A percentile compares a stretch with the other conserved stretches of the same genome.
Evolutionary conservation across 129 eudicot genomes (phyloP).

Genomic region (Chrysanthemum lavandulifolium): DNA sequence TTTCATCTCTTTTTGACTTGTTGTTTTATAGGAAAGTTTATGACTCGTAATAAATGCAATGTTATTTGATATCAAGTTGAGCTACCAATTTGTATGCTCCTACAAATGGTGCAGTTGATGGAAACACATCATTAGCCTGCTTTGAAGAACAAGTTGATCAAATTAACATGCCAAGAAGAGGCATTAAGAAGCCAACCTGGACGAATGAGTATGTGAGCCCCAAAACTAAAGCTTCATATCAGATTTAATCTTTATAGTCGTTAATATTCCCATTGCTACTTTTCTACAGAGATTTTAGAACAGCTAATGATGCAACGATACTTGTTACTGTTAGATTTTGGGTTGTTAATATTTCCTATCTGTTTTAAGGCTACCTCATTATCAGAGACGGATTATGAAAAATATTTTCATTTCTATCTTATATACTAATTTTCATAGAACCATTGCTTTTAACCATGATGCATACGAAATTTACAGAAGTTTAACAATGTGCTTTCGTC

Average conservation of each 20-base stretch:
- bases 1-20: constrained; percentile 10
- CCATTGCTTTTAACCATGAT: no score
- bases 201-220: not conserved
- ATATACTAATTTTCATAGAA: no score
- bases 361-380: not conserved
- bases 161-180: not conserved
- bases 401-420: no score
- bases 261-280: not conserved
- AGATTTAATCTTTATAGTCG: not conserved
- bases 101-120: not conserved
- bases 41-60: not conserved
- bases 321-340: not conserved
- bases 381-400: not conserved
- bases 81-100: not conserved
- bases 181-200: not conserved
- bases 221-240: not conserved
- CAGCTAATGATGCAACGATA: constrained; percentile 5
- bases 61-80: not conserved
- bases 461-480: no score
- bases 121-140: not conserved
- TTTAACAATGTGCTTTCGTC: no score
- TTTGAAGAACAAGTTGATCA: not conserved
- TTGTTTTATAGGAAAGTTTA: constrained; percentile 1
- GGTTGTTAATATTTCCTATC: not conserved
- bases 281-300: not conserved